Base-by-base conservation (phyloP, 139 green algal genomes). In the Coccomyxa sp. region DNA sequence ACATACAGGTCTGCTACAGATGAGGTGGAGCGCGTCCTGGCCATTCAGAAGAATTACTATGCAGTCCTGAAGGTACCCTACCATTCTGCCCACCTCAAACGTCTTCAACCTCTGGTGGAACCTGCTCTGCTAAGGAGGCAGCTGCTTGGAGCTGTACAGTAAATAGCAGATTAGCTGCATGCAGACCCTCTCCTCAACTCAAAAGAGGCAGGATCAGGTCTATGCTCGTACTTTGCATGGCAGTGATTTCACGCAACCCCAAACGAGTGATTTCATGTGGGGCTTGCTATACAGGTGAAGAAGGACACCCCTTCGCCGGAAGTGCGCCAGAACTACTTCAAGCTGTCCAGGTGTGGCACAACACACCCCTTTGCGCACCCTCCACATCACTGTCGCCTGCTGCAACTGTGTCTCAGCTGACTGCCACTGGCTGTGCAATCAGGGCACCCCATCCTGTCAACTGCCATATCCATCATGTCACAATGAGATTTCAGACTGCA, bases 41-140 rank as follows among this genome's bases (percentile, higher is more conserved):
- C 24, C 10, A 36, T 72, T 22, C 64, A 72, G 64, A 72, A 72
- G n/a, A 72, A 72, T 5, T 72, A 72, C 64, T 72, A 72, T 36
- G 64, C 64, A 36, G 64, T 72, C 29, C 64, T 72, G 24, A 72
- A 72, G 64, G 64, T 72, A 27, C 27, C 31, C 16, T n/a, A n/a
- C n/a, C n/a, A n/a, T n/a, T n/a, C n/a, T n/a, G n/a, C n/a, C n/a
- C n/a, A 64, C 50, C 16, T 64, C 50, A 64, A 16, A 64, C 14
- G 50, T 64, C 14, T 64, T n/a, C 50, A n/a, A n/a, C n/a, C n/a
- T 64, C 50, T 64, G 3, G 2, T 64, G 2, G 44, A 27, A 27
- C 44, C 44, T 27, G 14, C 44, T 27, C 14, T 10, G 12, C 10
- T 58, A 58, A 14, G 44, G 44, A 27, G 44, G 12, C 12, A 58